Percentiles rank a stretch among this genome's conserved stretches.
These are phyloP conservation scores for Aspergillus eucalypticola DNA, from an alignment of 2,329 filamentous ascomycete species.

Conservation along the genomic window DNA sequence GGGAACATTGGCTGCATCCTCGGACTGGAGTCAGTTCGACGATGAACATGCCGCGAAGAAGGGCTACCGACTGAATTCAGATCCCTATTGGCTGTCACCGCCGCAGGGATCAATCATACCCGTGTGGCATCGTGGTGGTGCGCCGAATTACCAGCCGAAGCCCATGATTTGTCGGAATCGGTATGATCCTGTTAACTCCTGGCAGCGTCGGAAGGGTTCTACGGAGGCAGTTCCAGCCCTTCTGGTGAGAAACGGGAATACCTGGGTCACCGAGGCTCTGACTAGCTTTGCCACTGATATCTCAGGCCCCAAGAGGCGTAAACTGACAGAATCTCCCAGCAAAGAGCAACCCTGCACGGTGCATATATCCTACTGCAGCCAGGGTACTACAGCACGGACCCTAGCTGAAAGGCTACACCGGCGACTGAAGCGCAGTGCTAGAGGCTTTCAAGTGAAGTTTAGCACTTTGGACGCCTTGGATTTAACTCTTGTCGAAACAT, in stretches of 20 bases:
- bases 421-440: not conserved
- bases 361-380: slow-evolving; percentile 3
- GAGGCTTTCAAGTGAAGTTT: not conserved
- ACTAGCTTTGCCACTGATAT: not conserved
- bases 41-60: slow-evolving; percentile 5
- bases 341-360: not conserved
- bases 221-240: not conserved
- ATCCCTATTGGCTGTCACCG: slow-evolving; percentile 7
- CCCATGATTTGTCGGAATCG: slow-evolving; percentile 3
- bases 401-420: not conserved
- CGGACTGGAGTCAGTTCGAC: slow-evolving; percentile 3
- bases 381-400: not conserved
- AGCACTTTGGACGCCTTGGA: not conserved
- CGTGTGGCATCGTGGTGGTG: slow-evolving; percentile 7
- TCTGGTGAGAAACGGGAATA: not conserved
- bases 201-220: not conserved
- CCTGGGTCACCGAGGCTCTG: not conserved
- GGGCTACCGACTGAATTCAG: slow-evolving; percentile 5
- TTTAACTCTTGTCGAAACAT: not conserved
- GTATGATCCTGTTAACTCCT: slow-evolving; percentile 1
- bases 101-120: slow-evolving; percentile 4
- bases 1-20: slow-evolving; percentile 3
- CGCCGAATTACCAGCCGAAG: slow-evolving; percentile 7
- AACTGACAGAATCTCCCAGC: not conserved
- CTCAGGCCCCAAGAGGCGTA: not conserved